Evolutionary conservation across 2,329 filamentous ascomycete genomes (phyloP), one percentile per base, ranked within the genome.

Genomic region (Aspergillus spinulosporus): DNA sequence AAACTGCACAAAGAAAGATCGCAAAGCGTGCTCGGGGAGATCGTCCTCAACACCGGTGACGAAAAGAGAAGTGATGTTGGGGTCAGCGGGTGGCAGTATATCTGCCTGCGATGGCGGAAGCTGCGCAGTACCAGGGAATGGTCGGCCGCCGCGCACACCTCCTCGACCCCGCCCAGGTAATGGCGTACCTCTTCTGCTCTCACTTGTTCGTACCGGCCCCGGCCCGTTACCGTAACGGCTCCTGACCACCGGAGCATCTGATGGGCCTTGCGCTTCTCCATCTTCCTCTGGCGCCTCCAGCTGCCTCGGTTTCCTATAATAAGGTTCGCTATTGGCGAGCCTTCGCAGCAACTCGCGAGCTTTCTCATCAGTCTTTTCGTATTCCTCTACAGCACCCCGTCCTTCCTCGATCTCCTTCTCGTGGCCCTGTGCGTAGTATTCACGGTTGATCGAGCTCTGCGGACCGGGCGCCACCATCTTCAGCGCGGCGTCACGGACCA

Each of bases 381-480:
- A 97, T 63, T 90, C 92, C 70, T 97, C 94, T 6, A 90, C 81
- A 1, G 87, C 88, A 5, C 88, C 90, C 61, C 89, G 82, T 2
- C 94, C 94, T 65, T 97, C 92, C 69, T 97, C 92, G 49, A 99
- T 92, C 59, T 95, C 91, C 68, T 88, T 89, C 77, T 97, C 93
- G 74, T 97, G 92, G 71, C 97, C 94, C 72, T 99, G 94, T 11
- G 94, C 94, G 74, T 96, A 99, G 76, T 94, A 99, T 76, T 99
- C 92, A 65, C 94, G 82, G 77, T 99, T 99, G 74, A 99, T 90
- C 54, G 90, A 88, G 72, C 90, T 96, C 61, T 91, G 85, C 0
- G 94, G 94, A 0, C 94, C 94, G 0, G 94, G 92, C 0, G 93
- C 92, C 42, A 97, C 90, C 89, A 99, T 96, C 80, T 97, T 97